A percentile compares a stretch with the other conserved stretches of the same genome.
These are phyloP conservation scores for Cercospora brassicicola DNA, from an alignment of 2,329 filamentous ascomycete genomes.

Conservation along the genomic window DNA sequence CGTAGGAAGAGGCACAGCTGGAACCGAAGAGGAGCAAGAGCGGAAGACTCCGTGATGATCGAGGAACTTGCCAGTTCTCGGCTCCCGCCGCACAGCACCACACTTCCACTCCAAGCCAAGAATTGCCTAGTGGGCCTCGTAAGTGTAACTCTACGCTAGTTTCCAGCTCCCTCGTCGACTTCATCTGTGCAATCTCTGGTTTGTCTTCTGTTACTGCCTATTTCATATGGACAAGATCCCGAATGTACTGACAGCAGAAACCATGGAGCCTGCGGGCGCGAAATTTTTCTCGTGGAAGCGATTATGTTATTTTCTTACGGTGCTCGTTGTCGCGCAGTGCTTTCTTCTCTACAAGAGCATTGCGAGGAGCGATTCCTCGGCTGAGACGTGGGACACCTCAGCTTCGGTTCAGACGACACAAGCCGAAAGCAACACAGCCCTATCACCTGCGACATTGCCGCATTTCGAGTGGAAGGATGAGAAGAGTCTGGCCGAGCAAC, in stretches of 20 bases:
- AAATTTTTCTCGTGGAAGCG: background rate
- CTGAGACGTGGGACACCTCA: background rate
- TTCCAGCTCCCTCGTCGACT: background rate
- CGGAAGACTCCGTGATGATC: background rate
- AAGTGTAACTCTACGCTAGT: background rate
- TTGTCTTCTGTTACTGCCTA: background rate
- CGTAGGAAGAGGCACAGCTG: background rate
- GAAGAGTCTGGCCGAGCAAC: background rate
- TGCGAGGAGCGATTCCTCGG: slow-evolving; percentile 1
- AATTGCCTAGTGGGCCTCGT: background rate
- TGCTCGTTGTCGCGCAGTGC: background rate
- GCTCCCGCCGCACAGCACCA: too few species aligned
- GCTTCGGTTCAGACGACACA: background rate
- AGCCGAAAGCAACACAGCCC: background rate
- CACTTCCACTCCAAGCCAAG: background rate
- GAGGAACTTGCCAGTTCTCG: background rate
- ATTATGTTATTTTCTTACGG: background rate
- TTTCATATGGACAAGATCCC: background rate
- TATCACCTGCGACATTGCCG: background rate
- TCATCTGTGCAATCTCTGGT: background rate
- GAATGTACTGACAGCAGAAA: background rate
- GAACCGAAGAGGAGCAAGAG: background rate
- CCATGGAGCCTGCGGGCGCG: slow-evolving; percentile 8
- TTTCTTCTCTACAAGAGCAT: slow-evolving; percentile 3
- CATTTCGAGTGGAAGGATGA: background rate